These are phyloP conservation scores for Trichoderma lentiforme DNA, from an alignment of 2,329 filamentous ascomycete species.

Conservation along the genomic window DNA sequence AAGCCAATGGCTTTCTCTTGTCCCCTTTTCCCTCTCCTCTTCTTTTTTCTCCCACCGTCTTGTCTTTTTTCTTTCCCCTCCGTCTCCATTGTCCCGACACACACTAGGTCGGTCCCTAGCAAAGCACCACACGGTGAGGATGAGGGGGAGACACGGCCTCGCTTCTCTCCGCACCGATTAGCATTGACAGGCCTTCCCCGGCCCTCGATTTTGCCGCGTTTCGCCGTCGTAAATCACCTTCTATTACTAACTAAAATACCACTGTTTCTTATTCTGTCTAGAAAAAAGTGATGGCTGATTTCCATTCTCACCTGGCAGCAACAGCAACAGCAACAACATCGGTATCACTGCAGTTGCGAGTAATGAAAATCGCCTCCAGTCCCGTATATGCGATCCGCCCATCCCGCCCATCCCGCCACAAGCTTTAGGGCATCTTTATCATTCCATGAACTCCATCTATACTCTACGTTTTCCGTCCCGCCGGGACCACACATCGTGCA, in stretches of 20 bases:
- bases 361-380: not conserved
- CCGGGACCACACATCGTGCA: not conserved
- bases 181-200: constrained; percentile 9
- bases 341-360: not conserved
- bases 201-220: not conserved
- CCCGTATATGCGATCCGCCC: not conserved
- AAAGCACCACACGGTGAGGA: not conserved
- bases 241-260: not conserved
- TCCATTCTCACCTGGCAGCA: not conserved
- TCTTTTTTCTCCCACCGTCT: not conserved
- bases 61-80: not conserved
- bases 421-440: not conserved
- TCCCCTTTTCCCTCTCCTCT: not conserved
- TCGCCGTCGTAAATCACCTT: not conserved
- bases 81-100: not conserved
- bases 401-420: not conserved
- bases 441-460: not conserved
- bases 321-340: not conserved
- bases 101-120: not conserved
- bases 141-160: not conserved
- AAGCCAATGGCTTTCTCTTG: not conserved
- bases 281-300: not conserved
- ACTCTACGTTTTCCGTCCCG: not conserved
- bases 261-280: not conserved
- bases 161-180: constrained; percentile 16